Evolutionary conservation across 768 basidiomycete species (phyloP).

Genomic region (Coprinellus micaceus): DNA sequence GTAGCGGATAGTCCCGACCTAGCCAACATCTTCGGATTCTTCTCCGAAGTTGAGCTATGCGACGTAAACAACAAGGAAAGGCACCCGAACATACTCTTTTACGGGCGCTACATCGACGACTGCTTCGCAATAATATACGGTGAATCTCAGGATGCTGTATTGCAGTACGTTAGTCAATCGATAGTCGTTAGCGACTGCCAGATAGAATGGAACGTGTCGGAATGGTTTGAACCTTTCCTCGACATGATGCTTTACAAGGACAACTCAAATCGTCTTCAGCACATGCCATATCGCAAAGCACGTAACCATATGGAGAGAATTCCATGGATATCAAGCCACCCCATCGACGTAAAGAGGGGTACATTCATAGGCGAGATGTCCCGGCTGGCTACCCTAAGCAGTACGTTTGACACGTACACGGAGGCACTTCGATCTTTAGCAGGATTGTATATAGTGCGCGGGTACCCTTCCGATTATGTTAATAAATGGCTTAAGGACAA

Average conservation of each 20-base stretch:
- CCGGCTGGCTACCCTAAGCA: constrained; percentile 21
- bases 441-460: constrained; percentile 25
- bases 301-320: background rate
- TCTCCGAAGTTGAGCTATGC: constrained; percentile 12
- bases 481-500: constrained; percentile 22
- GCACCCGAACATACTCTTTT: constrained; percentile 19
- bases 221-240: constrained; percentile 15
- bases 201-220: constrained; percentile 20
- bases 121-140: background rate
- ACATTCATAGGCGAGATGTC: constrained; percentile 24
- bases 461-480: constrained; percentile 26
- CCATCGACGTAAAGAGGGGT: constrained; percentile 22
- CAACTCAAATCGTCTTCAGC: background rate
- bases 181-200: constrained; percentile 18
- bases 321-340: constrained; percentile 23
- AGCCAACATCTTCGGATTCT: constrained; percentile 26
- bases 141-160: background rate
- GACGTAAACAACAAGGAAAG: constrained; percentile 3
- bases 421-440: constrained; percentile 21
- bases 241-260: constrained; percentile 25
- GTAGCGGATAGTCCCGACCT: constrained; percentile 27
- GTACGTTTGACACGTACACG: constrained; percentile 20
- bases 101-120: constrained; percentile 34
- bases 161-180: constrained; percentile 6
- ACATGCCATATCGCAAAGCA: background rate